phyloP scores from a whole-genome alignment of 2,329 filamentous ascomycete genomes.

The Ascochyta viciae-villosae region DNA sequence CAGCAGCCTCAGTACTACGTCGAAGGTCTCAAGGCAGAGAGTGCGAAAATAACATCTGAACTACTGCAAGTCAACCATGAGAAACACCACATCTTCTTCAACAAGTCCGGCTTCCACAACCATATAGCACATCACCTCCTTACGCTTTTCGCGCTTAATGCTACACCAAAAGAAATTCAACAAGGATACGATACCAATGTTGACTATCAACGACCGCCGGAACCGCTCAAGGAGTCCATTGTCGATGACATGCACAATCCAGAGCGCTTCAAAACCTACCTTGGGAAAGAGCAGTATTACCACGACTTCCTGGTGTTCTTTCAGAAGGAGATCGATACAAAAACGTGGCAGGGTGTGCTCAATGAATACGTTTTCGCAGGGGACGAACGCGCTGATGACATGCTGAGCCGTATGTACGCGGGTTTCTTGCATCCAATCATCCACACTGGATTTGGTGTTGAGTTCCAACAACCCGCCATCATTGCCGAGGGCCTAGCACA shows the following conservation, averaged over 20 bases:
- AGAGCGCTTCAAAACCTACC: conserved; percentile 61
- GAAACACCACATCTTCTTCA: conserved; percentile 83
- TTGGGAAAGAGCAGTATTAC: conserved; percentile 73
- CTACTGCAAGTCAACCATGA: conserved; percentile 79
- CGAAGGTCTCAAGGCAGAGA: conserved; percentile 59
- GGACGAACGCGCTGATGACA: conserved; percentile 68
- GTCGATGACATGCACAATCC: conserved; percentile 65
- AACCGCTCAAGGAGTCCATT: conserved; percentile 57
- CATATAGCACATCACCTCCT: conserved; percentile 83
- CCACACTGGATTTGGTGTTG: conserved; percentile 83
- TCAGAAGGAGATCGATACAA: conserved; percentile 71
- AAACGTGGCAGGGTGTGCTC: conserved; percentile 68
- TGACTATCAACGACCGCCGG: conserved; percentile 68
- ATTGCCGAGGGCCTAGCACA: conserved; percentile 82
- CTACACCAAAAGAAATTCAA: conserved; percentile 65
- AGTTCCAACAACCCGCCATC: conserved; percentile 82
- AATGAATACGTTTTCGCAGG: conserved; percentile 73
- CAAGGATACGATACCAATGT: conserved; percentile 70
- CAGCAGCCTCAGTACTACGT: conserved; percentile 57
- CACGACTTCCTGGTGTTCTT: conserved; percentile 80
- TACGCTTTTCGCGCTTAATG: conserved; percentile 77
- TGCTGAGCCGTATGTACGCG: conserved; percentile 72
- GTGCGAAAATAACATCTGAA: conserved; percentile 68
- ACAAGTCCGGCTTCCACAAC: conserved; percentile 75
- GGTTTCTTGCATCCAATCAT: conserved; percentile 82